Evolutionary conservation across 345 rosid genomes (phyloP).

Genomic region (Pistacia vera): DNA sequence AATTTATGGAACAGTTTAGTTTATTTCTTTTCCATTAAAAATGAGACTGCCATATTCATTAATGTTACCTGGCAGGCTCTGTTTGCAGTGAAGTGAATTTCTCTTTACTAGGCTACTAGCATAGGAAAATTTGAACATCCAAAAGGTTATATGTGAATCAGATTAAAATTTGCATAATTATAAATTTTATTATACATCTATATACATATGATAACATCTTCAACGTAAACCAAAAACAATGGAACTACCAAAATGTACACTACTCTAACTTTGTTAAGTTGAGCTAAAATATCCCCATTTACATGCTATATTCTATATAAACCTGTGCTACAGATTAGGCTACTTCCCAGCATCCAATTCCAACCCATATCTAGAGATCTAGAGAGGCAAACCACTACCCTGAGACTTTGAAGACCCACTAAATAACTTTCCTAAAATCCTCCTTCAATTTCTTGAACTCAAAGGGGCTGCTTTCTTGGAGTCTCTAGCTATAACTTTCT

Average conservation of each 20-base stretch:
- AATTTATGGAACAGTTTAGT: neutral
- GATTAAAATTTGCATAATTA: neutral
- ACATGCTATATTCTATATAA: neutral
- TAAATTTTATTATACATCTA: too few relatives aligned
- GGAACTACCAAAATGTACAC: neutral
- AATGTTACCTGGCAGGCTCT: neutral
- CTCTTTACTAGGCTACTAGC: neutral
- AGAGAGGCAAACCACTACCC: slow-evolving; percentile 22
- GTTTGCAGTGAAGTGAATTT: neutral
- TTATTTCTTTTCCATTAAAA: too few relatives aligned
- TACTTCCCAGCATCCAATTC: neutral
- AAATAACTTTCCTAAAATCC: slow-evolving; percentile 41
- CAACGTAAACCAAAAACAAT: neutral
- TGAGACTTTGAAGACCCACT: slow-evolving; percentile 23
- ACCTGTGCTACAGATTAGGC: neutral
- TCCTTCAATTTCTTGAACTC: slow-evolving; percentile 40
- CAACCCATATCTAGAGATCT: slow-evolving; percentile 20
- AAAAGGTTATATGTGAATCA: too few relatives aligned
- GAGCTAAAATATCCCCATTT: neutral
- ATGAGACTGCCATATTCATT: neutral
- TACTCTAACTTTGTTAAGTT: neutral
- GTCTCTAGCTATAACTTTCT: slow-evolving; percentile 33
- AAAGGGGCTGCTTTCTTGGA: slow-evolving; percentile 35
- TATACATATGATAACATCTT: too few relatives aligned
- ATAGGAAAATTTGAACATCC: too few relatives aligned